Conservation (phyloP, 345 rosid genomes). For the Pistacia atlantica region DNA sequence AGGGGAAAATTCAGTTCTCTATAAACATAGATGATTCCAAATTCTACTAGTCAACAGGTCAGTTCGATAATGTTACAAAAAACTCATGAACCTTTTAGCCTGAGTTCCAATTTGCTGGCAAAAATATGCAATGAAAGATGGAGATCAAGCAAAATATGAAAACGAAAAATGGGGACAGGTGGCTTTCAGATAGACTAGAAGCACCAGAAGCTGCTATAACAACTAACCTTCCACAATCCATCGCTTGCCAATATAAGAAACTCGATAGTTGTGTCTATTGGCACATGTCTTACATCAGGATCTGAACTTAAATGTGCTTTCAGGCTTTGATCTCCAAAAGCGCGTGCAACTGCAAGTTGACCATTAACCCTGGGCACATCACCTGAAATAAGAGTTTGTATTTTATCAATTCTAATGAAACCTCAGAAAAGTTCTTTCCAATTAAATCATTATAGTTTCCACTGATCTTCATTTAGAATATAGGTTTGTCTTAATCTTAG, state of each 20-base stretch:
- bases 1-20: neutral
- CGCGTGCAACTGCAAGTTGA: slow-evolving; percentile 63
- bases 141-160: neutral
- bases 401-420: slow-evolving; percentile 8
- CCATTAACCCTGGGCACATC: slow-evolving; percentile 68
- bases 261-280: slow-evolving; percentile 42
- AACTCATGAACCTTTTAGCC: neutral
- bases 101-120: neutral
- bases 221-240: slow-evolving; percentile 69
- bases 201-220: slow-evolving; percentile 6
- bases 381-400: slow-evolving; percentile 38
- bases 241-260: slow-evolving; percentile 61
- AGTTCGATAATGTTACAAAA: neutral
- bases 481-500: neutral
- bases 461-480: neutral
- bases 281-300: slow-evolving; percentile 52
- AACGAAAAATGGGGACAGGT: neutral
- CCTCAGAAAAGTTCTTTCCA: neutral
- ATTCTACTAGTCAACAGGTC: neutral
- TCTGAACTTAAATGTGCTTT: slow-evolving; percentile 66
- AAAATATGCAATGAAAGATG: neutral
- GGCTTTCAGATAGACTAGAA: neutral
- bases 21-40: neutral
- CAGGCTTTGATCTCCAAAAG: slow-evolving; percentile 64
- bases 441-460: no score